Base-by-base conservation (phyloP, 2,329 filamentous ascomycete species). In the Colletotrichum cereale region DNA sequence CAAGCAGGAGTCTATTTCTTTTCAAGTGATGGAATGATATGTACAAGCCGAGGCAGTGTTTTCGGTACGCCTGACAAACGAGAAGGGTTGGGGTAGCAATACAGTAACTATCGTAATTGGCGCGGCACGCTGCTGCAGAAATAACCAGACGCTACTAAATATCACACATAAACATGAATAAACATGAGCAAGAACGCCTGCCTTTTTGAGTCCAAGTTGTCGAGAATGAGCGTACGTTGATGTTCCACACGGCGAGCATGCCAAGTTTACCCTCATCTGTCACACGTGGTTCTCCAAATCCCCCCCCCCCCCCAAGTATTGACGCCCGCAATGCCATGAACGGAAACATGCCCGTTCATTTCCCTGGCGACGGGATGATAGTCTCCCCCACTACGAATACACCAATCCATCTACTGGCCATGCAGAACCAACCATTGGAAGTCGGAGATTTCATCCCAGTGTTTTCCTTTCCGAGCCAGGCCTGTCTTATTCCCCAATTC, bases 401-500 rank as follows among this genome's bases (percentile, higher is more conserved):
- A 14, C 14, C 24, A 34, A 42, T 26, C n/a, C 44, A 29, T 29
- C 44, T 21, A 60, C n/a, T 62, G 62, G 67, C 52, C 53, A 26
- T 29, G 40, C 67, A 62, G 62, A 66, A 47, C 55, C 47, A 70
- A 24, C 34, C 62, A 44, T 34, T 16, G 36, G 40, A 26, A n/a
- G 24, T 21, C 36, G 36, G 21, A 36, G 24, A 42, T 26, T 58
- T 7, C 42, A 24, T 7, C 18, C 29, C 67, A 24, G 24, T 10
- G 16, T 29, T 56, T 56, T 44, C 61, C 53, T 6, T 53, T 14
- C 44, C 2, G 12, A 29, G 62, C 34, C 50, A 50, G 57, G 61
- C 4, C 48, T 31, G 64, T 44, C 47, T 16, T 38, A 26, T 68
- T 68, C 68, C 67, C 68, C 68, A 71, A 68, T 68, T 58, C 34